Conservation (phyloP, 805 yeast genomes). For the Lipomyces orientalis region DNA sequence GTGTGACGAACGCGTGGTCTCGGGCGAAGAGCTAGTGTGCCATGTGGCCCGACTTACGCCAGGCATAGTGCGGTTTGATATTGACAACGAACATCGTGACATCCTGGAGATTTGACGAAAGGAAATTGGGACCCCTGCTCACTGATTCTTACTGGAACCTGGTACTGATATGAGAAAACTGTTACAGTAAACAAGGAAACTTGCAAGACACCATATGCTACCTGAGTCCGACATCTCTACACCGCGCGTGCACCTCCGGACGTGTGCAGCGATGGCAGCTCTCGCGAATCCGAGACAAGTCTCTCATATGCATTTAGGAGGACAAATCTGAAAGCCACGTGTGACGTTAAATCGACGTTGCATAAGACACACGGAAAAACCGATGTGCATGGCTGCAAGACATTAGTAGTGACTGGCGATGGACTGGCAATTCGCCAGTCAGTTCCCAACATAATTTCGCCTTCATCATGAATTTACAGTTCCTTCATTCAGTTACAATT, state of each 20-base stretch:
- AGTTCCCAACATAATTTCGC: not conserved
- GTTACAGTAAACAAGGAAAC: no score
- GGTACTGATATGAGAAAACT: no score
- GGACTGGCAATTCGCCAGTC: not conserved
- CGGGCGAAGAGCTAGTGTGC: not conserved
- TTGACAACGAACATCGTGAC: no score
- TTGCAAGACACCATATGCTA: no score
- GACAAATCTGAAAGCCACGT: not conserved
- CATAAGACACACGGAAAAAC: not conserved
- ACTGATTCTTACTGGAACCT: no score
- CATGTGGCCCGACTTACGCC: not conserved
- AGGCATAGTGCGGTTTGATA: not conserved
- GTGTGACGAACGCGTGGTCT: not conserved
- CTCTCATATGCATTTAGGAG: no score
- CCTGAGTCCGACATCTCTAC: no score
- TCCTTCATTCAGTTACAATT: no score
- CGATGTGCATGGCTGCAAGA: not conserved
- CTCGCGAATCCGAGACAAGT: not conserved
- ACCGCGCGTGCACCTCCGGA: not conserved
- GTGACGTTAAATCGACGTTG: not conserved
- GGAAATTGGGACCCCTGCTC: no score
- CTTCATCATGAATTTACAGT: no score
- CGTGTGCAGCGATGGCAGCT: not conserved
- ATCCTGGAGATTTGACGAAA: no score
- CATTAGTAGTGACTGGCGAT: not conserved